Conservation (phyloP, 202 grass and related monocot genomes). For the Digitaria exilis region DNA sequence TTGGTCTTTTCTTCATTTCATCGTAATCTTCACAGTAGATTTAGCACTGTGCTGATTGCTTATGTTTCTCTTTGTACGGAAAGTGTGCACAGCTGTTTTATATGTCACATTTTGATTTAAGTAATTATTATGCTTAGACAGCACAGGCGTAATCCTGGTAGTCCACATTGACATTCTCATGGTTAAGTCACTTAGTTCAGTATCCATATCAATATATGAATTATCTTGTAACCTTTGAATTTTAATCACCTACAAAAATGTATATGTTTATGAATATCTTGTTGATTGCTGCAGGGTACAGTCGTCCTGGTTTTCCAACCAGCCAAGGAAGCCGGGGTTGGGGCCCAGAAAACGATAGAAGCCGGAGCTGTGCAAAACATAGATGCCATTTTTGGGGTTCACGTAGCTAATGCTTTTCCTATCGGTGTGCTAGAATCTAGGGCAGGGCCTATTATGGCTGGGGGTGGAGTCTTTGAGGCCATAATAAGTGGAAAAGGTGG, state of each 20-base stretch:
- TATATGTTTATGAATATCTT: neutral
- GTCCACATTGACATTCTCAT: neutral
- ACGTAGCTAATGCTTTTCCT: conserved; percentile 54
- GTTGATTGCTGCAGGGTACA: conserved; percentile 63
- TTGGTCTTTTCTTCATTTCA: too few relatives aligned
- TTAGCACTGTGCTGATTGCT: too few relatives aligned
- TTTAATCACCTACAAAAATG: neutral
- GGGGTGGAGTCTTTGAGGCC: conserved; percentile 84
- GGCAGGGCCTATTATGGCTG: conserved; percentile 80
- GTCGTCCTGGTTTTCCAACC: conserved; percentile 83
- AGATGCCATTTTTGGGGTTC: conserved; percentile 83
- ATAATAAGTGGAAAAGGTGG: conserved; percentile 86
- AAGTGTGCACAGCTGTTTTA: too few relatives aligned
- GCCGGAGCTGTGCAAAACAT: conserved; percentile 66
- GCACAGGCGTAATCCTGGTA: neutral
- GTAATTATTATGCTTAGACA: neutral
- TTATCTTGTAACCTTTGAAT: neutral
- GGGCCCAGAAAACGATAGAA: conserved; percentile 88
- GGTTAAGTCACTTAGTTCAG: conserved; percentile 8
- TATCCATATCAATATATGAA: conserved; percentile 5
- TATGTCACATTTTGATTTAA: neutral
- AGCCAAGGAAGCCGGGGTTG: conserved; percentile 81
- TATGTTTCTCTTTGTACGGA: too few relatives aligned
- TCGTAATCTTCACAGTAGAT: too few relatives aligned
- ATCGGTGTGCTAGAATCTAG: conserved; percentile 69